These are phyloP conservation scores for Trichoderma koningii DNA, from an alignment of 2,329 filamentous ascomycete species.

Conservation along the genomic window DNA sequence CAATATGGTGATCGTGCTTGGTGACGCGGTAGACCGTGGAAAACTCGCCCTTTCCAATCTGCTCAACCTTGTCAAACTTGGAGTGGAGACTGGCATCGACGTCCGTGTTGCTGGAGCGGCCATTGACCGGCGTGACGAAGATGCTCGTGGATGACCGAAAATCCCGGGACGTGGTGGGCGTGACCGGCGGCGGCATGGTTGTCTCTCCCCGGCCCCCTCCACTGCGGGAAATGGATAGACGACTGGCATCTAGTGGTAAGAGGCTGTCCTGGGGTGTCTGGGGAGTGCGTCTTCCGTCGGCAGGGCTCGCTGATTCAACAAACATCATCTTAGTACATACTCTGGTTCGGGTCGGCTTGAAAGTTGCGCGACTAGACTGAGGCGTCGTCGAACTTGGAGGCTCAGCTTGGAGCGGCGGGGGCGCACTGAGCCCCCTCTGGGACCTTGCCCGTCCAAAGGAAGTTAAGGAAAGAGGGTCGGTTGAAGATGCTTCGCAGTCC, in stretches of 20 bases:
- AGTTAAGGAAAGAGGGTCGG: conserved; percentile 41
- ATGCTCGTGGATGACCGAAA: conserved; percentile 52
- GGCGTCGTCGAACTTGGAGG: conserved; percentile 28
- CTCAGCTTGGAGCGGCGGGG: conserved; percentile 39
- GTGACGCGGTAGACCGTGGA: conserved; percentile 86
- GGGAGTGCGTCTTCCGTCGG: conserved; percentile 64
- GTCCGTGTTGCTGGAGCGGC: conserved; percentile 66
- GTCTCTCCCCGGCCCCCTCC: conserved; percentile 41
- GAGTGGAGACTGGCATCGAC: conserved; percentile 72
- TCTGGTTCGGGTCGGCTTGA: conserved; percentile 37
- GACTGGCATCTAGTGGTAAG: conserved; percentile 76
- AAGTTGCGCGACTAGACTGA: conserved; percentile 28
- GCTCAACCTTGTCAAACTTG: conserved; percentile 78
- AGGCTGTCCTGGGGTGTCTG: conserved; percentile 78
- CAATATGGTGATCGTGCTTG: conserved; percentile 37
- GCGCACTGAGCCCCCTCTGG: conserved; percentile 39
- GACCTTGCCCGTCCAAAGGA: conserved; percentile 43
- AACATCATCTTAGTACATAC: conserved; percentile 54
- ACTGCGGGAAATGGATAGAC: conserved; percentile 75
- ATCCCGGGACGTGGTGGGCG: conserved; percentile 69
- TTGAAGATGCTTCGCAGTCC: conserved; percentile 39
- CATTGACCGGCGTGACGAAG: conserved; percentile 70
- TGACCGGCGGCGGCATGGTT: conserved; percentile 64
- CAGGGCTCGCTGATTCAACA: conserved; percentile 61
- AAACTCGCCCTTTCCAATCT: conserved; percentile 86